Percentiles rank a stretch among this genome's conserved stretches.
These are phyloP conservation scores for Ceratocystis cacaofunesta DNA, from an alignment of 2,329 filamentous ascomycete species.

Conservation along the genomic window DNA sequence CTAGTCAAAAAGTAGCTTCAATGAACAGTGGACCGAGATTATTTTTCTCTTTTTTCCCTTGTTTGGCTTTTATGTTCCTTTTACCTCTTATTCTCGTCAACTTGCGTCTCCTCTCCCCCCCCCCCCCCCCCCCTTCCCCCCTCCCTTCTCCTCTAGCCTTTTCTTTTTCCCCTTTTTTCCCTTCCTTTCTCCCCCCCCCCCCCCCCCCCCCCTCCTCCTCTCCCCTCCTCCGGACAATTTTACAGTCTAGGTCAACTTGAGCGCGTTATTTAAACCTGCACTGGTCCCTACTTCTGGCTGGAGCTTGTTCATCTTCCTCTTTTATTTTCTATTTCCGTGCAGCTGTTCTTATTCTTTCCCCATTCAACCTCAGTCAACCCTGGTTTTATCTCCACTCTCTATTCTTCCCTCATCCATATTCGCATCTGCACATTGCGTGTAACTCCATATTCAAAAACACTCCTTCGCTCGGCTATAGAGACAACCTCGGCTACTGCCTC, in stretches of 20 bases:
- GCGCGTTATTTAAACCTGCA: conserved; percentile 8
- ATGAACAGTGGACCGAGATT: background rate
- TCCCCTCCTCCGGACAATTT: background rate
- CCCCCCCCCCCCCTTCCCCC: background rate
- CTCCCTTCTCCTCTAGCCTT: too few relatives aligned
- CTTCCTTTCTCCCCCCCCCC: background rate
- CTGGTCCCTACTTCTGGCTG: background rate
- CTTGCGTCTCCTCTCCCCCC: background rate
- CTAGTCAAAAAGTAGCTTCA: background rate
- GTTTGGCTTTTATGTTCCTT: background rate
- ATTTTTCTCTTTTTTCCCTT: background rate
- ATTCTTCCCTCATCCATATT: background rate
- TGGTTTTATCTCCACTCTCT: background rate
- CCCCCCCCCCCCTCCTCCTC: background rate
- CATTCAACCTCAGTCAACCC: background rate
- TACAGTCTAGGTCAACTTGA: background rate
- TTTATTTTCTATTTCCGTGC: background rate
- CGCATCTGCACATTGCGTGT: background rate
- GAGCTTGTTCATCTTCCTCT: conserved; percentile 2
- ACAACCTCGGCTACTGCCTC: background rate
- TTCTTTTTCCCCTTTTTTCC: too few relatives aligned
- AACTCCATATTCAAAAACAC: background rate
- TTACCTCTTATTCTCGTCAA: background rate
- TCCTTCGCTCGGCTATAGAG: background rate
- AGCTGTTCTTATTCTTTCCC: background rate